Percentiles rank a stretch among this genome's conserved stretches.
Evolutionary conservation across 345 rosid genomes (phyloP).

Genomic region (Salix dunnii): DNA sequence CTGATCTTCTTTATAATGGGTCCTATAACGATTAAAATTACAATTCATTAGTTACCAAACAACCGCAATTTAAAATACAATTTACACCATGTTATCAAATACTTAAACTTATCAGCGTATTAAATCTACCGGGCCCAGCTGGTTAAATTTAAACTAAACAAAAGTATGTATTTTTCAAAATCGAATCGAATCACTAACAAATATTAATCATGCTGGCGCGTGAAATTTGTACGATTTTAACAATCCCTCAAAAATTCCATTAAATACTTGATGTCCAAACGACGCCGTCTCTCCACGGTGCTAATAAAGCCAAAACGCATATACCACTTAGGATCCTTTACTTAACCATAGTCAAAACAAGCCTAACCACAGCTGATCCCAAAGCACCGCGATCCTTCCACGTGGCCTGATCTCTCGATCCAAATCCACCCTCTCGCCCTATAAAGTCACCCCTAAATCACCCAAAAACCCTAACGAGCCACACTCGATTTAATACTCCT

Average conservation of each 20-base stretch:
- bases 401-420: slow-evolving; percentile 33
- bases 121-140: too few species aligned
- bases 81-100: too few species aligned
- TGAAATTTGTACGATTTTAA: not conserved
- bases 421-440: slow-evolving; percentile 13
- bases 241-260: not conserved
- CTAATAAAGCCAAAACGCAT: slow-evolving; percentile 24
- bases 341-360: slow-evolving; percentile 35
- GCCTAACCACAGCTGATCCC: slow-evolving; percentile 25
- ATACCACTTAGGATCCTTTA: slow-evolving; percentile 22
- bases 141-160: too few species aligned
- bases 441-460: slow-evolving; percentile 20
- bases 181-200: not conserved
- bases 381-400: slow-evolving; percentile 29
- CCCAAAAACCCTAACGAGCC: slow-evolving; percentile 21
- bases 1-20: too few species aligned
- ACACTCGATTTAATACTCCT: not conserved
- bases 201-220: not conserved
- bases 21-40: too few species aligned
- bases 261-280: not conserved
- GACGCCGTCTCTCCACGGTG: slow-evolving; percentile 9
- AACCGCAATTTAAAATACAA: too few species aligned
- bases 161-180: too few species aligned
- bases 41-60: too few species aligned
- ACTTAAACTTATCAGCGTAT: too few species aligned